Percentiles rank a stretch among this genome's conserved stretches.
These are phyloP conservation scores for Pochonia chlamydosporia DNA, from an alignment of 2,329 filamentous ascomycete species.

Conservation along the genomic window DNA sequence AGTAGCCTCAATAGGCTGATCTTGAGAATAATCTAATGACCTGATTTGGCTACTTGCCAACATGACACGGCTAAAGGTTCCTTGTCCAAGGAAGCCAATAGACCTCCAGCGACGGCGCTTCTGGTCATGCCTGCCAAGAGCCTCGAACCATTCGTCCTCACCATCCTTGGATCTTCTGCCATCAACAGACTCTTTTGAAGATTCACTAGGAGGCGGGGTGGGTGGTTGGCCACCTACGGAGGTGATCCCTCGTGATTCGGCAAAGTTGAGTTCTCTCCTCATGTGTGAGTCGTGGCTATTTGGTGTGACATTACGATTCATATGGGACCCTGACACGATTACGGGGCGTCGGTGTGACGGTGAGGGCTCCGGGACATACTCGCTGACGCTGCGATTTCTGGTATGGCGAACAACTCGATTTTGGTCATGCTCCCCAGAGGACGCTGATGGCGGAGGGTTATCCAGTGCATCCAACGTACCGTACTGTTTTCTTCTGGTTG, in stretches of 20 bases:
- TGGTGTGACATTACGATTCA: conserved; percentile 26
- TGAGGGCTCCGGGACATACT: conserved; percentile 72
- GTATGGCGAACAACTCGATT: conserved; percentile 36
- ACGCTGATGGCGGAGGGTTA: conserved; percentile 22
- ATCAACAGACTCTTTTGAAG: conserved; percentile 40
- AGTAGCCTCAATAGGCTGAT: conserved; percentile 22
- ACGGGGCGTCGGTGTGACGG: conserved; percentile 65
- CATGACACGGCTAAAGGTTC: conserved; percentile 92
- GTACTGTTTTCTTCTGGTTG: conserved; percentile 54
- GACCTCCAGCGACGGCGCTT: conserved; percentile 75
- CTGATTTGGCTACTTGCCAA: conserved; percentile 75
- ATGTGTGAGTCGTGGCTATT: conserved; percentile 42
- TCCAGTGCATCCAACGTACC: conserved; percentile 26
- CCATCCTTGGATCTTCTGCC: conserved; percentile 35
- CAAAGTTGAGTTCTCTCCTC: conserved; percentile 75
- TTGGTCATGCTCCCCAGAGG: conserved; percentile 14
- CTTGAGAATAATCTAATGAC: conserved; percentile 34
- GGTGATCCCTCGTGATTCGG: conserved; percentile 69
- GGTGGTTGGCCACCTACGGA: conserved; percentile 56
- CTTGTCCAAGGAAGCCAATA: conserved; percentile 77
- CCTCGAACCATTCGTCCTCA: conserved; percentile 61
- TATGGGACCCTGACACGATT: conserved; percentile 62
- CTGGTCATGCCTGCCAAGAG: conserved; percentile 57
- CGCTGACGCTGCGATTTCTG: conserved; percentile 80
- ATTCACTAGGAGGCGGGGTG: conserved; percentile 79